A percentile compares a stretch with the other conserved stretches of the same genome.
Evolutionary conservation across 2,329 filamentous ascomycete species (phyloP).

Genomic region (Tricladium varicosporioides): DNA sequence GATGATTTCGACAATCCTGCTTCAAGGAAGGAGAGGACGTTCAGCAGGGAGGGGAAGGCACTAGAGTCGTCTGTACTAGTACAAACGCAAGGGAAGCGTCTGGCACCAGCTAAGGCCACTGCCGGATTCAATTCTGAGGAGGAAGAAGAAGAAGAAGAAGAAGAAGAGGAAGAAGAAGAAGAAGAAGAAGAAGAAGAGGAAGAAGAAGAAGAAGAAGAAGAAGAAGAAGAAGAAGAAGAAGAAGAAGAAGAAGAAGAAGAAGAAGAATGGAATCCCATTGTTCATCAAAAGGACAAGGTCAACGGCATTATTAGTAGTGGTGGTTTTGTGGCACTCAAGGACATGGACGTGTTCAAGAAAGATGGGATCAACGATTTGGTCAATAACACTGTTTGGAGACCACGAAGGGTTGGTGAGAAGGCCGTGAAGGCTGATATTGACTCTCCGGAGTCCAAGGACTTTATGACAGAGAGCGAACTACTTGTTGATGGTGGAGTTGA

Average conservation of each 20-base stretch:
- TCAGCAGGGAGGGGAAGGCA: too few species aligned
- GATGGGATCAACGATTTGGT: conserved; percentile 19
- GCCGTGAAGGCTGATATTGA: conserved; percentile 31
- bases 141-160: neutral
- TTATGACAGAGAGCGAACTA: conserved; percentile 9
- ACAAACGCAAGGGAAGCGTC: neutral
- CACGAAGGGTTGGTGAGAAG: conserved; percentile 24
- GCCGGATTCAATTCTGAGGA: neutral
- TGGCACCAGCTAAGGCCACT: neutral
- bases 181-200: conserved; percentile 1
- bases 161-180: too few species aligned
- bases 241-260: conserved; percentile 8
- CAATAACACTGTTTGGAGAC: conserved; percentile 31
- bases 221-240: conserved; percentile 6
- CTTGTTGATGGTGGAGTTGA: conserved; percentile 30
- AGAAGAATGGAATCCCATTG: too few species aligned
- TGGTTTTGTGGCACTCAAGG: conserved; percentile 25
- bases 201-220: conserved; percentile 2
- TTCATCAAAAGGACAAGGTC: too few species aligned
- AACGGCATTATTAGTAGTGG: conserved; percentile 11
- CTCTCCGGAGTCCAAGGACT: conserved; percentile 11
- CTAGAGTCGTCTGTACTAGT: too few species aligned
- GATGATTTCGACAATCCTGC: neutral
- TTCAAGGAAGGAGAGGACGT: neutral
- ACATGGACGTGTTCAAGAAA: conserved; percentile 1